phyloP scores from a whole-genome alignment of 768 basidiomycete species.

The Xerocomus potaroensis region DNA sequence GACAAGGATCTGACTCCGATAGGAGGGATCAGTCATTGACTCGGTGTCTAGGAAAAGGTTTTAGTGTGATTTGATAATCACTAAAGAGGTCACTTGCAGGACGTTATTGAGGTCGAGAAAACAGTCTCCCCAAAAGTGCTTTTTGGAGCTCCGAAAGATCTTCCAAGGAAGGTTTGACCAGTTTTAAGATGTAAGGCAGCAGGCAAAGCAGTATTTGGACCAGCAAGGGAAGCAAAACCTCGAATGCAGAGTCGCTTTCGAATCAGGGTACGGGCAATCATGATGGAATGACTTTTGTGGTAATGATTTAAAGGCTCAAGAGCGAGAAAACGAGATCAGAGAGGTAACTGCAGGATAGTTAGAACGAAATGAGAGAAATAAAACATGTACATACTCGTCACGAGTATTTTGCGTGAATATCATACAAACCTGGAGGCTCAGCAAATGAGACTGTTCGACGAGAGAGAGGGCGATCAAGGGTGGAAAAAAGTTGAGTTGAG shows the following conservation, averaged over 20 bases:
- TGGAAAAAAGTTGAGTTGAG: background rate
- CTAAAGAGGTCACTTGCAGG: conserved; percentile 56
- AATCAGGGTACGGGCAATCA: conserved; percentile 55
- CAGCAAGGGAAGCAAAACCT: conserved; percentile 64
- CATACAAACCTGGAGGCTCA: conserved; percentile 51
- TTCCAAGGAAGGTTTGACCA: conserved; percentile 88
- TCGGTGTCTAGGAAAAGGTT: conserved; percentile 74
- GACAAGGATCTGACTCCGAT: conserved; percentile 95
- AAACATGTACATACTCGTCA: conserved; percentile 64
- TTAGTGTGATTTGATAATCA: conserved; percentile 7
- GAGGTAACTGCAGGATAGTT: conserved; percentile 59
- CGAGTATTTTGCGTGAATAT: conserved; percentile 82
- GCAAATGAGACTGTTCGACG: background rate
- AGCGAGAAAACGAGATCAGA: conserved; percentile 89
- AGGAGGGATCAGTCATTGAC: conserved; percentile 99
- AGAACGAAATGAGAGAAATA: conserved; percentile 11
- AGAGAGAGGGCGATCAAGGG: background rate
- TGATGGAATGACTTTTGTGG: conserved; percentile 34
- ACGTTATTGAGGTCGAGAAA: conserved; percentile 98
- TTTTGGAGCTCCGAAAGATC: conserved; percentile 82
- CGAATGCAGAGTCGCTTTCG: conserved; percentile 49
- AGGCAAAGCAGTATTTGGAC: conserved; percentile 48
- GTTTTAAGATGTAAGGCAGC: conserved; percentile 90
- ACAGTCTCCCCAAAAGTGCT: conserved; percentile 96
- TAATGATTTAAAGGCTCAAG: conserved; percentile 29